These are phyloP conservation scores for Phytopythium vexans DNA, from an alignment of 352 stramenopile genomes.

Conservation along the genomic window DNA sequence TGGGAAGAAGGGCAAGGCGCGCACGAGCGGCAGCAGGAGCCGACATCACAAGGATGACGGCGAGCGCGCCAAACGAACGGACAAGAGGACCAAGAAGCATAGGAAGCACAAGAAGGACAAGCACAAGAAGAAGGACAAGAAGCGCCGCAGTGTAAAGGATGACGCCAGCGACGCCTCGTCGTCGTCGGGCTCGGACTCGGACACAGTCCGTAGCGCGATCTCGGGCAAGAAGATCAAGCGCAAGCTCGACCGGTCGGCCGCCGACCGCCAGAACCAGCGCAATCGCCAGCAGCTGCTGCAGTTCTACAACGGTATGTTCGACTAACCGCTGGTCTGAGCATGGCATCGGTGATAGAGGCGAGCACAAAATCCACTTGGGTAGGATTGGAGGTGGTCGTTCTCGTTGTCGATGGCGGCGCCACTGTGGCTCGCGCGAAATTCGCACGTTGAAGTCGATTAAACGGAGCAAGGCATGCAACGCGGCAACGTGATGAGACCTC, in stretches of 20 bases:
- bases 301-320: constrained; percentile 88
- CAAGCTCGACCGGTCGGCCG: constrained; percentile 54
- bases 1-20: constrained; percentile 1
- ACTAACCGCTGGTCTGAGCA: constrained; percentile 21
- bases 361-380: background rate
- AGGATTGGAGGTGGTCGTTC: background rate
- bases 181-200: constrained; percentile 50
- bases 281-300: constrained; percentile 78
- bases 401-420: background rate
- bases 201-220: constrained; percentile 75
- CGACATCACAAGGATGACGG: constrained; percentile 22
- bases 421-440: too few relatives aligned
- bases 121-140: constrained; percentile 37
- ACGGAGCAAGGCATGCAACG: too few relatives aligned
- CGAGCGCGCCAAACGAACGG: constrained; percentile 30
- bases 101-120: constrained; percentile 29
- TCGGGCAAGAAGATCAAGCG: constrained; percentile 88
- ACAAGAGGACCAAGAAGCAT: constrained; percentile 26
- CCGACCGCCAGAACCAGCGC: constrained; percentile 62
- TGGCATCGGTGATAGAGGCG: background rate
- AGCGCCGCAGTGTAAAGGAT: constrained; percentile 20
- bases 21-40: constrained; percentile 22
- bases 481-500: too few relatives aligned
- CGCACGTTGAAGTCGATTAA: too few relatives aligned
- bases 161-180: constrained; percentile 19